Conservation (phyloP, 2,329 filamentous ascomycete species). For the Zymoseptoria brevis region DNA sequence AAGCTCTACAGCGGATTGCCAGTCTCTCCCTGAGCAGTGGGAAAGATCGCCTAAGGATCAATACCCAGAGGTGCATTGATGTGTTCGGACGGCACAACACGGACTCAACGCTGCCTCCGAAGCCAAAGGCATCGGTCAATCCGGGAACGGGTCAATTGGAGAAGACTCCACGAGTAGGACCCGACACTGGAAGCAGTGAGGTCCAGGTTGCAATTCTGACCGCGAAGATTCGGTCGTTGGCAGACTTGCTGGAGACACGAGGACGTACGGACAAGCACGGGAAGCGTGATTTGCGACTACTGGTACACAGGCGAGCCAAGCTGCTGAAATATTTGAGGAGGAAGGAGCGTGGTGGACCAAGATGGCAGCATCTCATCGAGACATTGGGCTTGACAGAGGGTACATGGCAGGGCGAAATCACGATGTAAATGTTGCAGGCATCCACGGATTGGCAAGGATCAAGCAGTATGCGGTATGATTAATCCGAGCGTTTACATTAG, state of each 20-base stretch:
- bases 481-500: not conserved
- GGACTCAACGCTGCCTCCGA: conserved; percentile 60
- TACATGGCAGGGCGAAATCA: conserved; percentile 86
- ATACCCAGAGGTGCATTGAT: conserved; percentile 75
- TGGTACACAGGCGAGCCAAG: conserved; percentile 86
- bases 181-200: conserved; percentile 89
- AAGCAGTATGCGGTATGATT: not conserved
- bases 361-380: conserved; percentile 80
- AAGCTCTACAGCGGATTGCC: conserved; percentile 73
- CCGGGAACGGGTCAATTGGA: conserved; percentile 23
- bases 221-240: conserved; percentile 78
- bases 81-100: conserved; percentile 89
- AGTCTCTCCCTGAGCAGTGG: conserved; percentile 67
- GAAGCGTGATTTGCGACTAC: conserved; percentile 76
- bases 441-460: not conserved
- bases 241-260: conserved; percentile 59
- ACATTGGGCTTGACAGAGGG: conserved; percentile 79
- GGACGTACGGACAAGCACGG: conserved; percentile 87
- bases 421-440: conserved; percentile 39
- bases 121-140: conserved; percentile 30
- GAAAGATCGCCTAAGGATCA: conserved; percentile 71
- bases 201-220: conserved; percentile 97
- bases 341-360: conserved; percentile 82
- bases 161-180: conserved; percentile 62
- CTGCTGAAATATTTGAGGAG: conserved; percentile 75